These are phyloP conservation scores for Aspergillus texensis DNA, from an alignment of 2,329 filamentous ascomycete species.

Conservation along the genomic window DNA sequence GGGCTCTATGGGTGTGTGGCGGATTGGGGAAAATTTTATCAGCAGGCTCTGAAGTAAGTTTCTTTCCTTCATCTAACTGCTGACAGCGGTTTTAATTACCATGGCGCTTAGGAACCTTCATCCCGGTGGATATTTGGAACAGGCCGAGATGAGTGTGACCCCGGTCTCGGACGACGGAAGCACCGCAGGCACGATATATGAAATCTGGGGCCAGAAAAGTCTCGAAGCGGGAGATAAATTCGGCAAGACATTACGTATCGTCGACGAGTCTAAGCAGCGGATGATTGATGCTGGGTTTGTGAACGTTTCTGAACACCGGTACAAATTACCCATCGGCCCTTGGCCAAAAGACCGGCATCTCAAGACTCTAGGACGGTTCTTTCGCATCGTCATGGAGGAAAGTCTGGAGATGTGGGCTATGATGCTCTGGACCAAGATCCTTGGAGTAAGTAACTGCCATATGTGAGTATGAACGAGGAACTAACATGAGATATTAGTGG, in stretches of 20 bases:
- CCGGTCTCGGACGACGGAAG: conserved; percentile 19
- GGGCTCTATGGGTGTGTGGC: conserved; percentile 50
- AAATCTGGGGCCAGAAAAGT: conserved; percentile 12
- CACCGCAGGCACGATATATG: conserved; percentile 13
- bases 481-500: not conserved
- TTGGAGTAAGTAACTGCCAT: not conserved
- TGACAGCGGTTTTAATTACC: not conserved
- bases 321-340: not conserved
- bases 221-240: conserved; percentile 14
- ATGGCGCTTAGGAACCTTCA: conserved; percentile 6
- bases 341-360: conserved; percentile 2
- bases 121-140: conserved; percentile 40
- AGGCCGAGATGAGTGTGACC: conserved; percentile 36
- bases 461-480: no score
- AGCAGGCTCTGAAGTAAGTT: conserved; percentile 8
- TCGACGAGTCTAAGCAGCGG: conserved; percentile 16
- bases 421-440: not conserved
- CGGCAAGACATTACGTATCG: conserved; percentile 34
- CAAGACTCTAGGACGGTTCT: not conserved
- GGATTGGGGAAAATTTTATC: conserved; percentile 49
- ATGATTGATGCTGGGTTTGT: conserved; percentile 28
- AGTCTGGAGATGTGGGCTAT: not conserved
- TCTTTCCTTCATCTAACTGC: not conserved
- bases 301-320: conserved; percentile 19
- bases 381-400: not conserved